These are phyloP conservation scores for Malassezia caprae DNA, from an alignment of 1,284 basidiomycete species.

Conservation along the genomic window DNA sequence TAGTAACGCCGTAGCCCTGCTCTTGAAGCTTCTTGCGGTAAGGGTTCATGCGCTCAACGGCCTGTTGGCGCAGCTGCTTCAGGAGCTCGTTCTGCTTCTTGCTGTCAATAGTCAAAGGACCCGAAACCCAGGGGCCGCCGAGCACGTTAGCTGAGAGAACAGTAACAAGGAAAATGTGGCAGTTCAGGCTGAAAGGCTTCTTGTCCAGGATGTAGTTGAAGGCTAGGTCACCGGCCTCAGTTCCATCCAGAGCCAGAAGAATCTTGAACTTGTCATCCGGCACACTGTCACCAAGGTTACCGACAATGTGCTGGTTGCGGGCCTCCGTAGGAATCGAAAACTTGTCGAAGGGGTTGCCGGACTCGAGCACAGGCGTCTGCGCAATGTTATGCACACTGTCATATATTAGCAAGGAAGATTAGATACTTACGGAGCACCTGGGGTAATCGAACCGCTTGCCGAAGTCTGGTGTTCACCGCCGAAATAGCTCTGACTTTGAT, in stretches of 20 bases:
- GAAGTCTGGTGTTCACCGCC: constrained; percentile 15
- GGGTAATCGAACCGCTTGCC: constrained; percentile 6
- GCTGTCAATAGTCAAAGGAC: constrained; percentile 39
- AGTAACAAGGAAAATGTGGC: constrained; percentile 38
- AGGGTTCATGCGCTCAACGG: constrained; percentile 36
- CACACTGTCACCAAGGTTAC: constrained; percentile 25
- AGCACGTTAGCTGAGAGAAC: constrained; percentile 41
- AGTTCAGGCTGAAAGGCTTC: constrained; percentile 24
- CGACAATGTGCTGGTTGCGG: constrained; percentile 42
- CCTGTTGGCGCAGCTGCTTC: constrained; percentile 33
- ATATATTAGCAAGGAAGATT: background rate
- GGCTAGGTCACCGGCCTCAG: constrained; percentile 42
- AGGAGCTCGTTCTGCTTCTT: constrained; percentile 42
- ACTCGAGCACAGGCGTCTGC: constrained; percentile 42
- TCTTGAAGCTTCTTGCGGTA: constrained; percentile 35
- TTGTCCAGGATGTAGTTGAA: constrained; percentile 35
- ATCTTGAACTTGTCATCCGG: constrained; percentile 26
- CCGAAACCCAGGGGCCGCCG: constrained; percentile 39
- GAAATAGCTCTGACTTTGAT: constrained; percentile 9
- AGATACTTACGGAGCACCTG: constrained; percentile 11
- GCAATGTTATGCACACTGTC: constrained; percentile 24
- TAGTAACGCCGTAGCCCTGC: constrained; percentile 35
- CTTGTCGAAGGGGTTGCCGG: constrained; percentile 41
- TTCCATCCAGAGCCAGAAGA: constrained; percentile 40
- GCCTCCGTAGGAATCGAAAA: constrained; percentile 31